These are phyloP conservation scores for Cyberlindnera veronae DNA, from an alignment of 805 yeast species.

Conservation along the genomic window DNA sequence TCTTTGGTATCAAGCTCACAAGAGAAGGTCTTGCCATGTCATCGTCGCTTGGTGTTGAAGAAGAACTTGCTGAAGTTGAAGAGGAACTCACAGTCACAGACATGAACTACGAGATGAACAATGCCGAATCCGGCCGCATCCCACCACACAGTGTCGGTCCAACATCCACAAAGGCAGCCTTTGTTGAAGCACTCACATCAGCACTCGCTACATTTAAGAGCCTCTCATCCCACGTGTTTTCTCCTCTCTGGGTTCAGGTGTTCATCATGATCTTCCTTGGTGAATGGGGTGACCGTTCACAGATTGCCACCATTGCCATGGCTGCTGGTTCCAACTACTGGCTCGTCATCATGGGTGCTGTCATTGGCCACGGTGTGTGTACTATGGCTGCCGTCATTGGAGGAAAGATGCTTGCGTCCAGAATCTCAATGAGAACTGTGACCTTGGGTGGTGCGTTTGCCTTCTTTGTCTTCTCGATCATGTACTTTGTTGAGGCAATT, in stretches of 20 bases:
- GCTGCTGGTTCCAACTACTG: slow-evolving; percentile 95
- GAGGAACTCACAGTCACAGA: slow-evolving; percentile 76
- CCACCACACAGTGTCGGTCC: neutral
- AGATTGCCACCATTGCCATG: slow-evolving; percentile 96
- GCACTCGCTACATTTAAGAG: slow-evolving; percentile 15
- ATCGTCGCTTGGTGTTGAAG: slow-evolving; percentile 82
- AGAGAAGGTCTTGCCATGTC: slow-evolving; percentile 83
- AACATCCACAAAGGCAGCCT: slow-evolving; percentile 5
- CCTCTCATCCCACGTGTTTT: slow-evolving; percentile 41
- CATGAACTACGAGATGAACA: slow-evolving; percentile 46
- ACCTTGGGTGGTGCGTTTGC: slow-evolving; percentile 89
- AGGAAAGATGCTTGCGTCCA: slow-evolving; percentile 85
- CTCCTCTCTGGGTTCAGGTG: slow-evolving; percentile 92
- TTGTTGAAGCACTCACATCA: neutral
- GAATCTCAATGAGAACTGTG: slow-evolving; percentile 86
- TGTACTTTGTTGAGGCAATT: slow-evolving; percentile 72
- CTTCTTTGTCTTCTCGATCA: slow-evolving; percentile 74
- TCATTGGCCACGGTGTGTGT: slow-evolving; percentile 84
- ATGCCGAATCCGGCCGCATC: slow-evolving; percentile 46
- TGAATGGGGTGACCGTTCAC: slow-evolving; percentile 99
- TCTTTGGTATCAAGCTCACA: slow-evolving; percentile 75
- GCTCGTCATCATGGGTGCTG: slow-evolving; percentile 85
- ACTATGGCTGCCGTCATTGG: slow-evolving; percentile 90
- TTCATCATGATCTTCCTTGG: slow-evolving; percentile 95
- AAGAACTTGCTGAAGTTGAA: slow-evolving; percentile 95